Conservation (phyloP, 805 yeast species). For the Kodamaea neixiangensis region DNA sequence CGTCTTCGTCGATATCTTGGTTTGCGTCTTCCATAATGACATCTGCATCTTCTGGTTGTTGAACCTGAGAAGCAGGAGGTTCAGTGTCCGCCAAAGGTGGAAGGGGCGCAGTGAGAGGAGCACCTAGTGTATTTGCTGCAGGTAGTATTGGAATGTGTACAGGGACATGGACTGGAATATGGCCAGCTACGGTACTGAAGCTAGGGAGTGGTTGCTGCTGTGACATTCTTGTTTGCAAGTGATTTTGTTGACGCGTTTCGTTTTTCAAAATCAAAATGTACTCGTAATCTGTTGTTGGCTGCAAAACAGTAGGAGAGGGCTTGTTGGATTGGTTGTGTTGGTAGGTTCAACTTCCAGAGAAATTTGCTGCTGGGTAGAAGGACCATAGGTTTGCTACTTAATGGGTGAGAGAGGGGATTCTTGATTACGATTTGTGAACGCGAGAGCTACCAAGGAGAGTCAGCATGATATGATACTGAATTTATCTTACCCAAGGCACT, state of each 20-base stretch:
- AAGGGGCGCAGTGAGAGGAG: slow-evolving; percentile 16
- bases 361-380: too few relatives aligned
- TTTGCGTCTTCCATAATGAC: slow-evolving; percentile 11
- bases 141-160: not conserved
- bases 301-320: not conserved
- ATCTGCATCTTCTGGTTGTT: slow-evolving; percentile 12
- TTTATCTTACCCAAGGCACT: too few relatives aligned
- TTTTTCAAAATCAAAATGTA: not conserved
- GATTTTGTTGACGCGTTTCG: not conserved
- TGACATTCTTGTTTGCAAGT: not conserved
- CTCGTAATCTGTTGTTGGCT: not conserved
- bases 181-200: not conserved
- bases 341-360: too few relatives aligned
- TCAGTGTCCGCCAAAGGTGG: not conserved
- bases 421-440: too few relatives aligned
- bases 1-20: slow-evolving; percentile 11
- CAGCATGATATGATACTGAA: too few relatives aligned
- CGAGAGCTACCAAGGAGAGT: too few relatives aligned
- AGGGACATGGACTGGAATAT: not conserved
- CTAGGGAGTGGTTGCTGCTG: not conserved
- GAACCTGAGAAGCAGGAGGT: slow-evolving; percentile 24
- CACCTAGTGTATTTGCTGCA: slow-evolving; percentile 12
- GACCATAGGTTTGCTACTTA: too few relatives aligned
- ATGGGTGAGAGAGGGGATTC: too few relatives aligned
- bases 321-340: not conserved